Evolutionary conservation across 306 rosid species (phyloP).

Genomic region (Crataegus laevigata): DNA sequence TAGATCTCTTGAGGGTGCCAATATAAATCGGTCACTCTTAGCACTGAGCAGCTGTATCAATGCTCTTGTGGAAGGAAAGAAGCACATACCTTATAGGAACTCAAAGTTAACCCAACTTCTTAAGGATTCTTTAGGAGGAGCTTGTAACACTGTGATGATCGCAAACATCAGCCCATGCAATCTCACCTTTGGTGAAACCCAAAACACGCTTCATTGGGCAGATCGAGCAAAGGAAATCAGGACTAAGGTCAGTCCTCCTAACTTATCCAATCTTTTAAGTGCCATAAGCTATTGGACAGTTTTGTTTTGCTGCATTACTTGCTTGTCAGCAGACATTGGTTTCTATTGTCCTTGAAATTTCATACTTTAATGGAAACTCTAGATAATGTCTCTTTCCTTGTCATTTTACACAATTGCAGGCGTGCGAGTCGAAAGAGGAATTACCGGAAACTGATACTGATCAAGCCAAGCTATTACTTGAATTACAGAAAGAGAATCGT

Average conservation of each 20-base stretch:
- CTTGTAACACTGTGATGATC: constrained; percentile 92
- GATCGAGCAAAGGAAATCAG: constrained; percentile 96
- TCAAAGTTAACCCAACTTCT: constrained; percentile 96
- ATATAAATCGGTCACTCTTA: constrained; percentile 85
- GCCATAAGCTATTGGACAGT: too few species aligned
- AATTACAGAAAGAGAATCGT: constrained; percentile 80
- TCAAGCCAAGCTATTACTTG: constrained; percentile 67
- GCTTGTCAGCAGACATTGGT: not conserved
- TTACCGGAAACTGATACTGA: constrained; percentile 61
- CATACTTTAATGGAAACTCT: not conserved
- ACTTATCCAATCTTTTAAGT: not conserved
- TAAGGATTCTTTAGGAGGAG: constrained; percentile 90
- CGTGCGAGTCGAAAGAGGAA: constrained; percentile 54
- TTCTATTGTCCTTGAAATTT: not conserved
- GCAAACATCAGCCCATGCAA: constrained; percentile 93
- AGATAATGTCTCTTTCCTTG: not conserved
- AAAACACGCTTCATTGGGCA: constrained; percentile 96
- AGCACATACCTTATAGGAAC: constrained; percentile 85
- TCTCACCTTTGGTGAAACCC: constrained; percentile 88
- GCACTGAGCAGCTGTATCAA: constrained; percentile 96
- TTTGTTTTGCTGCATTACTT: too few species aligned
- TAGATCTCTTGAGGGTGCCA: constrained; percentile 95
- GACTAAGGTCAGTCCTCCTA: constrained; percentile 49
- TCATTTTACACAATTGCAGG: constrained; percentile 30
- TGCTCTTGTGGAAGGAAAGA: constrained; percentile 94